Evolutionary conservation across 768 basidiomycete genomes (phyloP).

Genomic region (Leccinellum albellum): DNA sequence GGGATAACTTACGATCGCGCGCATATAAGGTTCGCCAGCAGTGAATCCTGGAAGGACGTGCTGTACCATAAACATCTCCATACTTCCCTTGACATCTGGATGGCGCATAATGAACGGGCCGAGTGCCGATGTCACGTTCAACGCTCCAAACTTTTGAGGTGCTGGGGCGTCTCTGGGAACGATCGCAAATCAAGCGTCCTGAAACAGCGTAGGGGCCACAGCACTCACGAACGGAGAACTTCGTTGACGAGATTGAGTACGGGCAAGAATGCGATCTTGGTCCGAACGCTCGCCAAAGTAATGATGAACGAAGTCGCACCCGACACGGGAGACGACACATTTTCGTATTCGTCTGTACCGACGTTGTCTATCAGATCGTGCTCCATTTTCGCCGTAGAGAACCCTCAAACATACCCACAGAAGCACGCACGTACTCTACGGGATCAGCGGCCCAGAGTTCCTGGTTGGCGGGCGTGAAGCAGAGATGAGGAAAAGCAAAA

Average conservation of each 20-base stretch:
- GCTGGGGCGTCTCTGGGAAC: conserved; percentile 45
- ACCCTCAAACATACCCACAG: conserved; percentile 52
- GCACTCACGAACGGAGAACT: conserved; percentile 61
- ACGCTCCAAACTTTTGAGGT: conserved; percentile 75
- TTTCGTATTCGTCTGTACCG: conserved; percentile 75
- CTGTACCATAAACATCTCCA: conserved; percentile 74
- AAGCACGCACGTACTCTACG: conserved; percentile 73
- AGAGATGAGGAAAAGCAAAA: conserved; percentile 85
- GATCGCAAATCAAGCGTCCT: background rate
- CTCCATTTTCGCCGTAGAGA: background rate
- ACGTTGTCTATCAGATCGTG: background rate
- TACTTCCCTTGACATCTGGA: conserved; percentile 69
- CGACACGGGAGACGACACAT: conserved; percentile 69
- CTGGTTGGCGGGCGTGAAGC: conserved; percentile 64
- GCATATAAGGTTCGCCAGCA: conserved; percentile 65
- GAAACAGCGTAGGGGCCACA: background rate
- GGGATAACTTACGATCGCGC: conserved; percentile 61
- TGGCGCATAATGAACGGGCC: conserved; percentile 81
- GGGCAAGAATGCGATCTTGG: conserved; percentile 77
- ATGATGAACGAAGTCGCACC: conserved; percentile 79
- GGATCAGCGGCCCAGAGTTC: conserved; percentile 80
- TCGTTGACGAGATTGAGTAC: conserved; percentile 75
- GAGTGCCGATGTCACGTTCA: conserved; percentile 77
- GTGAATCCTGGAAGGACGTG: conserved; percentile 74
- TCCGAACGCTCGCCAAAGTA: conserved; percentile 72